These are phyloP conservation scores for Boletus rubroflammeus DNA, from an alignment of 768 basidiomycete species.

Conservation along the genomic window DNA sequence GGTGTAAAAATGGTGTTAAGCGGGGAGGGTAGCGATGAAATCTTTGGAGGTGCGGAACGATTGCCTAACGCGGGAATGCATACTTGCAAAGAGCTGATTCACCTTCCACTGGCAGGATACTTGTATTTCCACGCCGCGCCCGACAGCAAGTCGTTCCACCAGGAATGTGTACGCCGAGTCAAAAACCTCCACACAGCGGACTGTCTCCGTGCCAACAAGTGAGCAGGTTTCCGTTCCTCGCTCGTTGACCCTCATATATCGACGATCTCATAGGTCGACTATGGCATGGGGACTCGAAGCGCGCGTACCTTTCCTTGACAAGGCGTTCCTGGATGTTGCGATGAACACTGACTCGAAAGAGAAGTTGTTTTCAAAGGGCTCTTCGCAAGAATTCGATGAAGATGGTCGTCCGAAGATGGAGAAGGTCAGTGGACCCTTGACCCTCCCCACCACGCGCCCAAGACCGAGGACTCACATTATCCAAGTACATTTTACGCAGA, in stretches of 20 bases:
- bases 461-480: constrained; percentile 10
- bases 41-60: constrained; percentile 73
- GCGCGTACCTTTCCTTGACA: constrained; percentile 98
- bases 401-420: constrained; percentile 94
- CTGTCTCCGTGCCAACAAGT: constrained; percentile 98
- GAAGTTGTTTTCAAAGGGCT: constrained; percentile 89
- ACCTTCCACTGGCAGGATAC: constrained; percentile 59
- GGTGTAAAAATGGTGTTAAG: constrained; percentile 99
- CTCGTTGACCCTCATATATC: not conserved
- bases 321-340: constrained; percentile 87
- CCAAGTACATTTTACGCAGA: constrained; percentile 89
- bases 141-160: constrained; percentile 82
- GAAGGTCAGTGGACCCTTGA: constrained; percentile 55
- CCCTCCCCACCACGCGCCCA: not conserved
- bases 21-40: constrained; percentile 97
- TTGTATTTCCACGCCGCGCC: constrained; percentile 99
- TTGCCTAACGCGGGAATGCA: not conserved
- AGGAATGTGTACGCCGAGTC: constrained; percentile 90
- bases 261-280: constrained; percentile 63
- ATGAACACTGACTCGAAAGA: constrained; percentile 87
- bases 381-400: constrained; percentile 64
- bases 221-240: constrained; percentile 18
- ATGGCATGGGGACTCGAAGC: constrained; percentile 99
- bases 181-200: constrained; percentile 98
- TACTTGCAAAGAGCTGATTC: constrained; percentile 5